A percentile compares a stretch with the other conserved stretches of the same genome.
phyloP scores from a whole-genome alignment of 306 rosid species.

The Medicago arabica region DNA sequence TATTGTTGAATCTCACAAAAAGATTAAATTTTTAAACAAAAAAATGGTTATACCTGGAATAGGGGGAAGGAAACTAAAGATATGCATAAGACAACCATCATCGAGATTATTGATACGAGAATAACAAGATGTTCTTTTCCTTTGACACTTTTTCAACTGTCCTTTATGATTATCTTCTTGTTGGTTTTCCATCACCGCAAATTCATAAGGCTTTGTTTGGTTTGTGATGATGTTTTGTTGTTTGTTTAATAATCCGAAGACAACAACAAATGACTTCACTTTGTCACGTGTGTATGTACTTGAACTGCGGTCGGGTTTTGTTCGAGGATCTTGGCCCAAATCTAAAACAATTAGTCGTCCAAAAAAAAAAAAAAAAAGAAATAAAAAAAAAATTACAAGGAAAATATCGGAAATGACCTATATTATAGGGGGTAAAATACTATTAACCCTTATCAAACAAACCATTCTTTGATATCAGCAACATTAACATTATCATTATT shows the following conservation, averaged over 20 bases:
- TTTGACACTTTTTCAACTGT: constrained; percentile 43
- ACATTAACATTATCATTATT: too few relatives aligned
- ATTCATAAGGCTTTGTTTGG: constrained; percentile 39
- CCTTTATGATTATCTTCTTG: neutral
- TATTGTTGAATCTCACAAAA: constrained; percentile 39
- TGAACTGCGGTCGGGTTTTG: too few relatives aligned
- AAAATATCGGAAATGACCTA: too few relatives aligned
- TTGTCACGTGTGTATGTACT: neutral
- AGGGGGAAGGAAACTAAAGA: constrained; percentile 90
- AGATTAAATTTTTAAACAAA: neutral
- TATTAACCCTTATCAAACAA: too few relatives aligned
- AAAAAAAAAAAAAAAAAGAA: too few relatives aligned
- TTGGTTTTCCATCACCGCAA: constrained; percentile 33
- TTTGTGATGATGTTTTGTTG: neutral
- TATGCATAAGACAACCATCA: constrained; percentile 93
- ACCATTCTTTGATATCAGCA: too few relatives aligned
- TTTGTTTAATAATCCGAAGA: neutral
- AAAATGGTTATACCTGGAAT: constrained; percentile 69
- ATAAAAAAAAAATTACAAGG: too few relatives aligned
- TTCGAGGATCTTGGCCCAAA: too few relatives aligned
- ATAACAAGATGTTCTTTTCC: constrained; percentile 35
- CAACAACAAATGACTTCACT: neutral
- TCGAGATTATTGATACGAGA: constrained; percentile 70
- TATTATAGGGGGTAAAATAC: too few relatives aligned
- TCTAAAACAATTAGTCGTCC: too few relatives aligned